Evolutionary conservation across 495 filamentous ascomycete species (phyloP), one percentile per base, ranked within the genome.

Genomic region (Viridothelium virens): DNA sequence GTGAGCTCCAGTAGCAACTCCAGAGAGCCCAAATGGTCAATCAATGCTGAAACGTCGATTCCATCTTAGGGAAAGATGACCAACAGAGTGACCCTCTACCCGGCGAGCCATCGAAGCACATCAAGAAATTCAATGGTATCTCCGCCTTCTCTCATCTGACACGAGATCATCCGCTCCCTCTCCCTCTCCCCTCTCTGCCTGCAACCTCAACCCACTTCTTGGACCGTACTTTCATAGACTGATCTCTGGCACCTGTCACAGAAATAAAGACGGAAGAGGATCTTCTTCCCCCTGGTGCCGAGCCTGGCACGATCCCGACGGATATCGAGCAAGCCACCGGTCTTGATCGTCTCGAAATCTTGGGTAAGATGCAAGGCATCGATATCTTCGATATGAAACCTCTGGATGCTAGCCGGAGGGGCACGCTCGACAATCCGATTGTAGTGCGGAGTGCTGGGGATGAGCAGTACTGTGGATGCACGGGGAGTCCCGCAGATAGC

Each of bases 311-410:
- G 76, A 82, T 99, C 70, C 91, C 94, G 67, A 91, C 90, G 80
- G 94, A 99, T 78, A 75, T 92, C 75, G 90, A 96, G 73, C 94
- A 99, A 77, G 81, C 93, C 56, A 97, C 94, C 69, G 94, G 94
- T 85, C 83, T 99, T 63, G 94, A 99, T 83, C 93, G 94, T 80
- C 85, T 99, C 73, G 94, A 99, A 79, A 92, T 99, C 72, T 81
- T 97, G 79, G 94, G 94, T 78, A 99, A 99, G 85, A 96, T 97
- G 88, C 90, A 97, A 82, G 91, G 94, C 70, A 83, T 99, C 69
- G 94, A 99, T 77, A 83, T 97, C 75, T 99, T 97, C 80, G 95
- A 99, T 79, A 96, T 96, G 92, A 88, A 86, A 79, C 95, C 94
- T 56, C 83, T 99, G 69, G 92, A 96, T 81, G 84, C 94, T 44